Evolutionary conservation across 352 stramenopile species (phyloP), one percentile per base, ranked within the genome.

Genomic region (Halophytophthora polymorphica): DNA sequence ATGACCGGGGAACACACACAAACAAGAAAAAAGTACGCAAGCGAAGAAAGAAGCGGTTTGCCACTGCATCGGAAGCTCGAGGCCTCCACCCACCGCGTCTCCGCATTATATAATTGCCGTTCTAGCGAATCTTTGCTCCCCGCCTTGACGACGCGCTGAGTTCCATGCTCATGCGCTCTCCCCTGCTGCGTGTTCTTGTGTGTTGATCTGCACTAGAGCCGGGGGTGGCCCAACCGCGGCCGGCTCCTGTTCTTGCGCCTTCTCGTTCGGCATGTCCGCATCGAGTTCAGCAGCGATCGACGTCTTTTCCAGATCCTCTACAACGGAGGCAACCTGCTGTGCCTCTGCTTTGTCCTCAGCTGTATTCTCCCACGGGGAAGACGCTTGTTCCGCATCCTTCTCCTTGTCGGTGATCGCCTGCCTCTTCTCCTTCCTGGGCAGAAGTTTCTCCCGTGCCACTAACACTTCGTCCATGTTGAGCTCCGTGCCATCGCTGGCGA

Each of bases 381-480:
- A 12, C 25, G 52, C 44, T 31, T 31, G 4, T 31, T 8, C 25
- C 25, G 8, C 25, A 4, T 31, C 25, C 13, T 35, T 39, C n/a
- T 33, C 28, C 44, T n/a, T 33, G 18, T 43, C 17, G 21, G 40
- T 41, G 29, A 48, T 25, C 46, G 45, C 39, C 8, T 75, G 48
- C 48, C 70, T 36, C 56, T 79, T 36, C 56, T 79, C 57, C 12
- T 73, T 64, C 58, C 83, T 71, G 2, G 53, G 31, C n/a, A 54
- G 45, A 51, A 68, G 35, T 11, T 42, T 61, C 33, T 79, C 50
- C 39, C 84, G 72, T 18, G 82, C 84, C 13, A 68, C 49, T 14
- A 83, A 31, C 22, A 93, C 80, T 58, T 95, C 85, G 35, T 91
- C 78, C 69, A 93, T 86, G 58, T 95, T 95, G 17, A 95, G 67